phyloP scores from a whole-genome alignment of 2,329 filamentous ascomycete species.

The Teratosphaeria zuluensis region DNA sequence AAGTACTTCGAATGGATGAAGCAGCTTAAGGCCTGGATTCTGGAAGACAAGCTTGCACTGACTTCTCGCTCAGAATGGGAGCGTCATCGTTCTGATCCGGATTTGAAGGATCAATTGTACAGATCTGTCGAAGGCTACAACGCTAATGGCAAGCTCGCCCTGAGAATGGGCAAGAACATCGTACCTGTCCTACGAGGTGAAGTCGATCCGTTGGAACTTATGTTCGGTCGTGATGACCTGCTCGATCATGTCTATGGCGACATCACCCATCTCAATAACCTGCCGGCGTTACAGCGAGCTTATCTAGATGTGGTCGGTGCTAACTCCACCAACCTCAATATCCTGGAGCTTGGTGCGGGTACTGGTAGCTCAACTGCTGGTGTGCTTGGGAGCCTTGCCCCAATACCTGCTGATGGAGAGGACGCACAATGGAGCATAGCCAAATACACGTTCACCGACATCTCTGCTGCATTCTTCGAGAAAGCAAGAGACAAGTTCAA shows the following conservation, averaged over 20 bases:
- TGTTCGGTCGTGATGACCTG: constrained; percentile 3
- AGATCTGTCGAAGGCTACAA: background rate
- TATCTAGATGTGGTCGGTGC: constrained; percentile 2
- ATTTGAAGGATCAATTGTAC: background rate
- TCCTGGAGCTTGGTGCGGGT: constrained; percentile 11
- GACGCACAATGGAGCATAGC: background rate
- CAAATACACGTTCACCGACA: constrained; percentile 39
- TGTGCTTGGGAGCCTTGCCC: background rate
- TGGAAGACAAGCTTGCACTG: background rate
- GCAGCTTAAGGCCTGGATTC: background rate
- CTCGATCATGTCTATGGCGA: constrained; percentile 4
- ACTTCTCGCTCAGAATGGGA: background rate
- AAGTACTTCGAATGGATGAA: background rate
- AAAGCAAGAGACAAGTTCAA: constrained; percentile 24
- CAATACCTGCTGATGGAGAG: background rate
- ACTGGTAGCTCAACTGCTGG: background rate
- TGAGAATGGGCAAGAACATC: constrained; percentile 5
- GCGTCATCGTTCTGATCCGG: background rate
- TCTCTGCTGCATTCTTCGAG: constrained; percentile 33
- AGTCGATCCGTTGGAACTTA: background rate
- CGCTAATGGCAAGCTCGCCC: constrained; percentile 2
- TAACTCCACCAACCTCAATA: constrained; percentile 1
- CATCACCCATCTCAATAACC: background rate
- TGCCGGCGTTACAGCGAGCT: background rate
- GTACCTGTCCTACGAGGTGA: constrained; percentile 2